Evolutionary conservation across 208 protist species (phyloP), one percentile per base, ranked within the genome.

Genomic region (Herpetomonas samuelpessoai): DNA sequence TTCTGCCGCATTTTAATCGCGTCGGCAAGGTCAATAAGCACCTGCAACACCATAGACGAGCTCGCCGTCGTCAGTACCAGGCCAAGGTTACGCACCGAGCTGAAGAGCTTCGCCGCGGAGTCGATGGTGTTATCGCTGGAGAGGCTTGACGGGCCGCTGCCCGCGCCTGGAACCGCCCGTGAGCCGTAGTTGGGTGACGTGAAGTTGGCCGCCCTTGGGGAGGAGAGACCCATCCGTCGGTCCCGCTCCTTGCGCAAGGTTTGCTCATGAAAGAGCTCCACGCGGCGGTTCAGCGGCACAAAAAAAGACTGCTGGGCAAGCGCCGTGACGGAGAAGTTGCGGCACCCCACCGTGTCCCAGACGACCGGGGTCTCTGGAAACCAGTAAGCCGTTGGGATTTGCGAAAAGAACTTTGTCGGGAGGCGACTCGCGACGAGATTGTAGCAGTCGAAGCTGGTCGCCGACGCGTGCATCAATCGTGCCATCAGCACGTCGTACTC

Each of bases 381-480:
- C 4, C 76, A 68, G 65, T 78, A 81, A 18, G 70, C 53, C 22
- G 24, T 26, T 45, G 31, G 41, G 1, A 63, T 51, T 10, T 75
- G 38, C 21, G 70, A 62, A 30, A 79, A 38, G 53, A 81, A n/a
- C 19, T 58, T 30, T 24, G 44, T 53, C n/a, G 65, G 53, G 21
- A 84, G 61, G 53, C 64, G 57, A 9, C 35, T 56, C 22, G 74
- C 72, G 52, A 84, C 39, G 50, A 78, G 67, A 16, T 60, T 31
- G 52, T 71, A 71, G 68, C 77, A 83, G 62, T 76, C 71, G 38
- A 76, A 79, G 67, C 77, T 83, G 45, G 48, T 71, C 16, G 60
- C 45, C 7, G 67, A 66, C 0, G 62, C 66, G 6, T 55, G 63
- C 57, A 65, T 59, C 50, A 83, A 61, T 0, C 77, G 77, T 53